phyloP scores from a whole-genome alignment of 1,139 yeast genomes.

The Geotrichum reessii region DNA sequence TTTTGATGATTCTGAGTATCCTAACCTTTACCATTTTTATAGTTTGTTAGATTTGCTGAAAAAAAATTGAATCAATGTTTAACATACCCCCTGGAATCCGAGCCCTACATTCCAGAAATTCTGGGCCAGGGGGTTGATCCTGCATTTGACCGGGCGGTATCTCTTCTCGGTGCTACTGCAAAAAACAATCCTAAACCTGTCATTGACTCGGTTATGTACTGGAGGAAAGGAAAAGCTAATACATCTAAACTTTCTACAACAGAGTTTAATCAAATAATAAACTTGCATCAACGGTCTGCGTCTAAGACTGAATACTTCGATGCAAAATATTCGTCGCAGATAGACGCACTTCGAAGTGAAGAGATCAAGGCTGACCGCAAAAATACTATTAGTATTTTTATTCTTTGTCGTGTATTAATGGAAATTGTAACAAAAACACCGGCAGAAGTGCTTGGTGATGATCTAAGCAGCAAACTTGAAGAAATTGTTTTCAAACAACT shows the following conservation, averaged over 20 bases:
- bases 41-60: constrained; percentile 87
- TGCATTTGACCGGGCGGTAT: constrained; percentile 76
- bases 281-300: constrained; percentile 12
- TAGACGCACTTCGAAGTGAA: constrained; percentile 34
- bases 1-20: neutral
- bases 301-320: constrained; percentile 7
- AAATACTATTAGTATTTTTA: constrained; percentile 78
- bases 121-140: constrained; percentile 84
- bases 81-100: constrained; percentile 57
- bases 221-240: constrained; percentile 91
- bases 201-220: constrained; percentile 94
- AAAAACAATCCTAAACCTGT: constrained; percentile 89
- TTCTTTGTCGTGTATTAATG: constrained; percentile 85
- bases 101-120: constrained; percentile 77
- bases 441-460: constrained; percentile 64
- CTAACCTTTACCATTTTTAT: constrained; percentile 9
- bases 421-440: constrained; percentile 91
- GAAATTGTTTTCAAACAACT: constrained; percentile 91
- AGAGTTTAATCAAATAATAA: constrained; percentile 11
- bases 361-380: constrained; percentile 84
- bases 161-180: constrained; percentile 85
- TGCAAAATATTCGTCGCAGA: constrained; percentile 3
- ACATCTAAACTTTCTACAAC: constrained; percentile 64
- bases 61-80: constrained; percentile 71
- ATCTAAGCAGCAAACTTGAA: constrained; percentile 76